A percentile compares a stretch with the other conserved stretches of the same genome.
phyloP scores from a whole-genome alignment of 2,329 filamentous ascomycete genomes.

The Dactylellina sp. region DNA sequence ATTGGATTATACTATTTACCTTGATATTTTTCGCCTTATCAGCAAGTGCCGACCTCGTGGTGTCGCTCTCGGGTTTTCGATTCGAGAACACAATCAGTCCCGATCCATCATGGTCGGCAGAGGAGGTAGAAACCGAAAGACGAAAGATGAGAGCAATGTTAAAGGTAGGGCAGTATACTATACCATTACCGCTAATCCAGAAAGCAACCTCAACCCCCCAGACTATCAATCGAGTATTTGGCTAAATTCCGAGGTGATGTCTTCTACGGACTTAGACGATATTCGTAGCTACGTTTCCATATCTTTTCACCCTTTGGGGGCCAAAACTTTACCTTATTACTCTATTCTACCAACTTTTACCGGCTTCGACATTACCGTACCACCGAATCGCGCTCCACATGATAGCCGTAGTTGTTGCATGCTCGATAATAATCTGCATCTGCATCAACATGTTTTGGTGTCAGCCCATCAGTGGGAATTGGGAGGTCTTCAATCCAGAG shows the following conservation, averaged over 20 bases:
- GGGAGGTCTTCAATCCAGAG: slow-evolving; percentile 29
- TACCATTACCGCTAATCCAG: too few species aligned
- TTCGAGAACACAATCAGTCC: too few species aligned
- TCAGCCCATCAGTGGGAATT: slow-evolving; percentile 29
- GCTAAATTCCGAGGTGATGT: background rate
- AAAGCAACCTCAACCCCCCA: too few species aligned
- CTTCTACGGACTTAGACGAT: slow-evolving; percentile 20
- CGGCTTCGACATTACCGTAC: slow-evolving; percentile 29
- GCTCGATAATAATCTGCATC: slow-evolving; percentile 8
- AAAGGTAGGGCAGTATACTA: background rate
- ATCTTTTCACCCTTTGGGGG: slow-evolving; percentile 26
- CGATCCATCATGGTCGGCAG: too few species aligned
- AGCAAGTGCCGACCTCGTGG: slow-evolving; percentile 18
- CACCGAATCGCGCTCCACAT: slow-evolving; percentile 38
- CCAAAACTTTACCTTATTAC: slow-evolving; percentile 38
- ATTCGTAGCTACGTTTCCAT: slow-evolving; percentile 15
- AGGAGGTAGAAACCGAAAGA: slow-evolving; percentile 3
- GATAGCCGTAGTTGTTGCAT: slow-evolving; percentile 20
- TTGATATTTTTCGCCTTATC: slow-evolving; percentile 20
- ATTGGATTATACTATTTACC: slow-evolving; percentile 38
- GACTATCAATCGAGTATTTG: too few species aligned
- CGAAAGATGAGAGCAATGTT: background rate
- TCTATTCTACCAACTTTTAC: slow-evolving; percentile 32
- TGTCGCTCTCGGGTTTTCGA: slow-evolving; percentile 8
- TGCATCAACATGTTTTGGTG: slow-evolving; percentile 45